Conservation (phyloP, 2,329 filamentous ascomycete genomes). For the Bipolaris bicolor region DNA sequence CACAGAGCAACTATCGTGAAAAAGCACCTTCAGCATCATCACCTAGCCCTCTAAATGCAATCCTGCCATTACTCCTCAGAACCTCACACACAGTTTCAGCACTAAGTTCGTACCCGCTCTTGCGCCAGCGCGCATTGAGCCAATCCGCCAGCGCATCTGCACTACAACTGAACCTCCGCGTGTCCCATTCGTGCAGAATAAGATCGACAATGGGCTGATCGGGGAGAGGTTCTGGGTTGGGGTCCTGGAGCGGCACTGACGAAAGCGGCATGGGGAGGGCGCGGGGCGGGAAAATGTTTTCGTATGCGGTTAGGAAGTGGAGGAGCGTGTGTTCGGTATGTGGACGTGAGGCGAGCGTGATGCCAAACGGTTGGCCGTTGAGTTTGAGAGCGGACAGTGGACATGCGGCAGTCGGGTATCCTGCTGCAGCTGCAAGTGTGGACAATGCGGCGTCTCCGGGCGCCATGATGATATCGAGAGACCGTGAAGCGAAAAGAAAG, state of each 20-base stretch:
- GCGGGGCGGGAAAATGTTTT: slow-evolving; percentile 43
- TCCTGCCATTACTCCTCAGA: slow-evolving; percentile 41
- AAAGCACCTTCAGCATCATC: slow-evolving; percentile 45
- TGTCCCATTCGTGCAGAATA: slow-evolving; percentile 46
- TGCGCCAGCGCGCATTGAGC: slow-evolving; percentile 44
- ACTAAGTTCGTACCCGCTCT: slow-evolving; percentile 44
- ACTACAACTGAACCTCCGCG: slow-evolving; percentile 37
- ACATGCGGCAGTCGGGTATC: slow-evolving; percentile 46
- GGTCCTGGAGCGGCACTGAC: slow-evolving; percentile 37
- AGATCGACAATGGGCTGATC: slow-evolving; percentile 43
- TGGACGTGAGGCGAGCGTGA: slow-evolving; percentile 40
- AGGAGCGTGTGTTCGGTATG: slow-evolving; percentile 43
- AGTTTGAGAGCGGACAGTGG: slow-evolving; percentile 44
- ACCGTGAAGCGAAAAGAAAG: slow-evolving; percentile 35
- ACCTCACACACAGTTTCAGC: slow-evolving; percentile 46
- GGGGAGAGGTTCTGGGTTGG: slow-evolving; percentile 34
- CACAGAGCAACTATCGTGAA: slow-evolving; percentile 14
- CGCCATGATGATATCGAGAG: slow-evolving; percentile 43
- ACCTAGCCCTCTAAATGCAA: slow-evolving; percentile 45
- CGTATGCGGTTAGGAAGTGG: slow-evolving; percentile 47
- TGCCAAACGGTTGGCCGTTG: slow-evolving; percentile 46
- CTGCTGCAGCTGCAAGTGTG: slow-evolving; percentile 44
- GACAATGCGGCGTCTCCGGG: slow-evolving; percentile 46
- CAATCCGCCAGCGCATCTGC: slow-evolving; percentile 45
- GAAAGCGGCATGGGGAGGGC: slow-evolving; percentile 39